Evolutionary conservation across 352 stramenopile genomes (phyloP).

Genomic region (Pythium chondricola): DNA sequence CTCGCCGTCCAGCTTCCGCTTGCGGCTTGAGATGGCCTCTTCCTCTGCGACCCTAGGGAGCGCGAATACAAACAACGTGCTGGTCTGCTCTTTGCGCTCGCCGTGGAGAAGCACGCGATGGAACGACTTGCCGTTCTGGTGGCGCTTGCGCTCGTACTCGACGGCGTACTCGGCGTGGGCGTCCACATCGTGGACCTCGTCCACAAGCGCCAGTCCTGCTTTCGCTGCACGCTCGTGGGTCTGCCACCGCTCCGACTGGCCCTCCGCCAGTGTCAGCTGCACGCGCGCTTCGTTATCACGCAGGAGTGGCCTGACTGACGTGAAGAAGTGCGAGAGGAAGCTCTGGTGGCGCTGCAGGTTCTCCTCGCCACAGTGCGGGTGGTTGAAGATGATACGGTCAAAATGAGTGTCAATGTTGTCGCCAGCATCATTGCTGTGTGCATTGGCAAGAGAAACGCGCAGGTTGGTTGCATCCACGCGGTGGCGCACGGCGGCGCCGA

Average conservation of each 20-base stretch:
- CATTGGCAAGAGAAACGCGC: conserved; percentile 26
- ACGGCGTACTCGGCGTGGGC: conserved; percentile 20
- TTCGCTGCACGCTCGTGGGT: conserved; percentile 37
- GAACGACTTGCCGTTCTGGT: conserved; percentile 87
- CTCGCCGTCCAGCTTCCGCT: conserved; percentile 2
- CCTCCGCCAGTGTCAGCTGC: conserved; percentile 64
- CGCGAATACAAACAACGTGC: conserved; percentile 59
- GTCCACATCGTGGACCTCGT: conserved; percentile 47
- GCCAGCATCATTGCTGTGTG: neutral
- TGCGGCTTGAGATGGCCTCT: too few species aligned
- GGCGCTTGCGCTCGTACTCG: conserved; percentile 75
- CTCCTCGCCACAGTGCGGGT: conserved; percentile 91
- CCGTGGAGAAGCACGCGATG: conserved; percentile 67
- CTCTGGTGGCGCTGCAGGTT: conserved; percentile 81
- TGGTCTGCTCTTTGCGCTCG: conserved; percentile 57
- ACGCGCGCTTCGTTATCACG: conserved; percentile 24
- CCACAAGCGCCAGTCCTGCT: conserved; percentile 36
- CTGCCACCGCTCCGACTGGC: conserved; percentile 75
- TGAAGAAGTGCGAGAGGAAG: conserved; percentile 90
- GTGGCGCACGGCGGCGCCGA: conserved; percentile 43
- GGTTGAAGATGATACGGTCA: conserved; percentile 90
- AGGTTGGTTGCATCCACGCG: conserved; percentile 66
- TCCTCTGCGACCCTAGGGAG: neutral
- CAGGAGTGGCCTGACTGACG: conserved; percentile 49
- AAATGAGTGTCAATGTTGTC: conserved; percentile 26